A percentile compares a stretch with the other conserved stretches of the same genome.
These are phyloP conservation scores for Puccinia triticina DNA, from an alignment of 1,284 basidiomycete species.

Conservation along the genomic window DNA sequence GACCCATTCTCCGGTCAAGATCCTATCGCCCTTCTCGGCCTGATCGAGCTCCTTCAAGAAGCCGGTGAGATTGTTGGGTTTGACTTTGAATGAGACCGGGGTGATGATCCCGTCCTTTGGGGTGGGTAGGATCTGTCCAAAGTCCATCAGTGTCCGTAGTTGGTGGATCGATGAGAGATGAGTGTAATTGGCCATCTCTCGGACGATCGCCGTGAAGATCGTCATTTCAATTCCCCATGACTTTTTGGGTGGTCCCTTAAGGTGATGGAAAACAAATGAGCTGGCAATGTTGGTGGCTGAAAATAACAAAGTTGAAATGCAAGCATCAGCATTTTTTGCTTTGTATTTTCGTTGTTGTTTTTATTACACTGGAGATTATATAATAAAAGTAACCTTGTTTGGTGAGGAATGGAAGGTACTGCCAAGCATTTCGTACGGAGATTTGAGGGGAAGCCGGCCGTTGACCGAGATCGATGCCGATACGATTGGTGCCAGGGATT, in stretches of 20 bases:
- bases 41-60: slow-evolving; percentile 76
- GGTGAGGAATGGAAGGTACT: slow-evolving; percentile 58
- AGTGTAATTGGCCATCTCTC: slow-evolving; percentile 80
- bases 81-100: slow-evolving; percentile 87
- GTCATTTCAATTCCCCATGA: slow-evolving; percentile 62
- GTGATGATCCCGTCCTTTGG: slow-evolving; percentile 93
- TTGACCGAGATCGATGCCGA: slow-evolving; percentile 9
- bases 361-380: too few relatives aligned
- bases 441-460: slow-evolving; percentile 52
- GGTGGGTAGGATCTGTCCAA: slow-evolving; percentile 72
- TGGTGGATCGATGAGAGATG: slow-evolving; percentile 77
- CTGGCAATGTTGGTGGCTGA: slow-evolving; percentile 29
- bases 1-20: slow-evolving; percentile 94
- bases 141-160: slow-evolving; percentile 53
- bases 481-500: slow-evolving; percentile 1
- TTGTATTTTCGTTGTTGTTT: too few relatives aligned
- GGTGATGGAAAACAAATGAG: slow-evolving; percentile 68
- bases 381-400: slow-evolving; percentile 54
- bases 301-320: slow-evolving; percentile 53
- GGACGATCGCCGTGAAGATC: slow-evolving; percentile 71
- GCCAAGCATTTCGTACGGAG: slow-evolving; percentile 57
- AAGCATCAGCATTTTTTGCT: neutral
- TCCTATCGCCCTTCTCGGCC: slow-evolving; percentile 72
- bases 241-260: slow-evolving; percentile 64
- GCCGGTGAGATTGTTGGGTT: slow-evolving; percentile 72